These are phyloP conservation scores for Capsicum pubescens DNA, from an alignment of 257 asterid genomes.

Conservation along the genomic window DNA sequence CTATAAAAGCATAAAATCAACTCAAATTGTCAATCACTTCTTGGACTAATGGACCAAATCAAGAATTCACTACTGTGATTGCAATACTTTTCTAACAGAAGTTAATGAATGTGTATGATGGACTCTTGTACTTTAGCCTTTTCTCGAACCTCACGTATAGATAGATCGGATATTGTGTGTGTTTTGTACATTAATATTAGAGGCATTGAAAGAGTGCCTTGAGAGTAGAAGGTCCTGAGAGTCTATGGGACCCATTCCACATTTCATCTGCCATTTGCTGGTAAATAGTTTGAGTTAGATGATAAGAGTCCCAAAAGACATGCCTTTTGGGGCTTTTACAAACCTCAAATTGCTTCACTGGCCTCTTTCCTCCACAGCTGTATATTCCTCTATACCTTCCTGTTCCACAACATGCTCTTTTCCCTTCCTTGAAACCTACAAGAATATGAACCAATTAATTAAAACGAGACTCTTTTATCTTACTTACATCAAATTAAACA, in stretches of 20 bases:
- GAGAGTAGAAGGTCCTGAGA: conserved; percentile 27
- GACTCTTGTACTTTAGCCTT: too few species aligned
- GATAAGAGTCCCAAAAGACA: conserved; percentile 46
- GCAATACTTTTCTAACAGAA: not conserved
- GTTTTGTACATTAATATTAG: not conserved
- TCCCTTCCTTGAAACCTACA: conserved; percentile 43
- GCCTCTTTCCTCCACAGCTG: conserved; percentile 46
- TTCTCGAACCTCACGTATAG: too few species aligned
- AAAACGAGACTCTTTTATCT: too few species aligned
- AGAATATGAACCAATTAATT: not conserved
- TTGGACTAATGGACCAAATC: not conserved
- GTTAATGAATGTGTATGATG: not conserved
- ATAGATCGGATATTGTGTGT: not conserved
- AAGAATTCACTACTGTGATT: not conserved
- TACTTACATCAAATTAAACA: not conserved
- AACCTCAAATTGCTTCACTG: conserved; percentile 35
- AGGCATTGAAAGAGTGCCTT: conserved; percentile 22
- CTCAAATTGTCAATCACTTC: not conserved
- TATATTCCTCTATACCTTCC: conserved; percentile 40
- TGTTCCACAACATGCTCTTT: conserved; percentile 47
- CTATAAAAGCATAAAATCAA: not conserved
- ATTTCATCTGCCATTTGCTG: conserved; percentile 42
- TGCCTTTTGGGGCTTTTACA: conserved; percentile 39
- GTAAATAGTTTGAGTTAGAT: conserved; percentile 40
- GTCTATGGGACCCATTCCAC: conserved; percentile 34